These are phyloP conservation scores for Przewalskia tangutica DNA, from an alignment of 257 asterid genomes.

Conservation along the genomic window DNA sequence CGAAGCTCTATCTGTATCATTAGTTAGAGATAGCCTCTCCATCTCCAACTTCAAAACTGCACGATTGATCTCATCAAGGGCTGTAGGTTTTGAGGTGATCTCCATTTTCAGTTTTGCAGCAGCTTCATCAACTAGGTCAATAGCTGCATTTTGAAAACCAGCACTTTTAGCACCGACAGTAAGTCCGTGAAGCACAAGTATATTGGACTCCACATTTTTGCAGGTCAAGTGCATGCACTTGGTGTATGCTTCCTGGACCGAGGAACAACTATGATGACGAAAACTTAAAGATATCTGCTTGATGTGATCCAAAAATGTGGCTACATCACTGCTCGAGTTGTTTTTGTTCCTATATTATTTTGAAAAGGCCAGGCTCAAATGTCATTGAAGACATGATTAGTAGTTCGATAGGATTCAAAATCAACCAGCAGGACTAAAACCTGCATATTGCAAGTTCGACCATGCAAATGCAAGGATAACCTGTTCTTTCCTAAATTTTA, in stretches of 20 bases:
- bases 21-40: conserved; percentile 86
- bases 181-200: neutral
- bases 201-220: neutral
- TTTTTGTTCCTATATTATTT: neutral
- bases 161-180: neutral
- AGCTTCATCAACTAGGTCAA: conserved; percentile 93
- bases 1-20: conserved; percentile 86
- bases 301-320: neutral
- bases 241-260: too few species aligned
- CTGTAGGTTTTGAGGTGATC: conserved; percentile 93
- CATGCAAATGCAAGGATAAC: neutral
- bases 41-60: conserved; percentile 82
- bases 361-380: neutral
- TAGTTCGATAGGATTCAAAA: neutral
- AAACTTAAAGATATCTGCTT: neutral
- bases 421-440: neutral
- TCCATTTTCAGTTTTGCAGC: conserved; percentile 98
- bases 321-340: neutral
- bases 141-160: conserved; percentile 46
- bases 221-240: neutral
- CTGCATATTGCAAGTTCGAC: neutral
- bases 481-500: neutral
- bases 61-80: conserved; percentile 85
- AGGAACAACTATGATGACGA: neutral
- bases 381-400: neutral